These are phyloP conservation scores for Colletotrichum sp. DNA, from an alignment of 2,329 filamentous ascomycete species.

Conservation along the genomic window DNA sequence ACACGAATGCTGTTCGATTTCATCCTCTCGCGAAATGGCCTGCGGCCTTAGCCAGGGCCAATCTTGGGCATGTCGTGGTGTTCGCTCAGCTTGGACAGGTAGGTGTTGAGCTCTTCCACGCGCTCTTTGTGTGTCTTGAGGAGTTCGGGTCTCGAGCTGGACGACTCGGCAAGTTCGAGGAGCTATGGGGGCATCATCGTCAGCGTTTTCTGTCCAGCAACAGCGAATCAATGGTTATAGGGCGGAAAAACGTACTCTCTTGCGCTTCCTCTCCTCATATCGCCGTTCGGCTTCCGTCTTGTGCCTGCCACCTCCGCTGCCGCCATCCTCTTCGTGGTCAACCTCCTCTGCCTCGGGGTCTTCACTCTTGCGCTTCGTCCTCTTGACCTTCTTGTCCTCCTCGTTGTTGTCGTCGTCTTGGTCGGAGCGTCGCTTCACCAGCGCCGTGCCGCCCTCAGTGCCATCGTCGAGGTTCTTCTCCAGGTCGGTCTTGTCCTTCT, in stretches of 20 bases:
- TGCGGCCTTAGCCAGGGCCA: constrained; percentile 53
- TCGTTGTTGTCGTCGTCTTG: constrained; percentile 30
- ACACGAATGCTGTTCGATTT: background rate
- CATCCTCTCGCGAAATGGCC: background rate
- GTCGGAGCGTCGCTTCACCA: constrained; percentile 45
- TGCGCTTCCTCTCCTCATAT: constrained; percentile 81
- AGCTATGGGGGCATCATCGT: constrained; percentile 55
- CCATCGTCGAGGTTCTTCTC: constrained; percentile 50
- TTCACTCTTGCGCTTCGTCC: constrained; percentile 26
- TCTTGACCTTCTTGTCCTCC: constrained; percentile 24
- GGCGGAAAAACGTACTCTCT: constrained; percentile 66
- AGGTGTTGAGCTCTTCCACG: constrained; percentile 94
- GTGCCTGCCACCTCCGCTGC: constrained; percentile 32
- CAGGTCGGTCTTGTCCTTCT: constrained; percentile 50
- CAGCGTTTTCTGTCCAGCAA: background rate
- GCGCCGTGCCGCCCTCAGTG: constrained; percentile 38
- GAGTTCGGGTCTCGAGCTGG: constrained; percentile 69
- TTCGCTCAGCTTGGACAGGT: constrained; percentile 89
- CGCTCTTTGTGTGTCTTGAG: constrained; percentile 97
- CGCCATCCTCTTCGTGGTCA: constrained; percentile 35
- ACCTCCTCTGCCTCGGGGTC: constrained; percentile 32
- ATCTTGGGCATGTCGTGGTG: constrained; percentile 94
- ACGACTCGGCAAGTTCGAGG: constrained; percentile 74
- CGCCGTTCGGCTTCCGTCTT: constrained; percentile 88
- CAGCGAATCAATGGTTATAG: background rate